Evolutionary conservation across 805 yeast species (phyloP), one percentile per base, ranked within the genome.

Genomic region (Candida awuae): DNA sequence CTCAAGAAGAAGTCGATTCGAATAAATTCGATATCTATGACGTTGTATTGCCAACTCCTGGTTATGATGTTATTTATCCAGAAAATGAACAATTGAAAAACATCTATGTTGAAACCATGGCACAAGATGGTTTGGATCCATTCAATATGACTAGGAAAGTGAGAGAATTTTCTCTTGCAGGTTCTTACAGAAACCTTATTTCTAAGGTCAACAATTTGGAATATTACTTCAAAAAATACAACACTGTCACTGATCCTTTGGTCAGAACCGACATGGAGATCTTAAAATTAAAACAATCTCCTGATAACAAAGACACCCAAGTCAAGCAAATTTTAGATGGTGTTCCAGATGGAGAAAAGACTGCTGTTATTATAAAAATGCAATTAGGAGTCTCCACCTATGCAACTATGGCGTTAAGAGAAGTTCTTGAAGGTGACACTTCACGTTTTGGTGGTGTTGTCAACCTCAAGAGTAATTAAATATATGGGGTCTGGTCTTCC

Each of bases 321-420:
- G 23, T 42, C 7, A 43, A 46, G n/a, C 56, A 58, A 42, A 53
- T 63, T 15, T 46, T 64, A 17, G 54, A 49, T 3, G 62, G 63
- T 7, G 39, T 49, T 12, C 50, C 54, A 6, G 62, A 55, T 12
- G 83, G 76, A 6, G 54, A 58, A 2, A 75, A 72, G 42, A 65
- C 68, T 0, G 97, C 95, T 0, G 75, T 88, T 12, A 69, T 92
- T 5, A 58, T 94, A 42, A 78, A 73, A 49, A 68, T 92, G 70
- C 81, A 77, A 53, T 67, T 92, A 42, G 90, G 87, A 4, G 78
- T 84, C 3, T 82, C 96, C 26, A 80, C 94, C 6, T 92, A 92
- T 59, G 99, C 99, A 2, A 92, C 99, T 0, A 94, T 92, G 98
- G 95, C 95, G 1, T 62, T 92, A 36, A 74, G 98, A 55, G 97